Conservation (phyloP, 176 grass and related monocot species). For the Musa schizocarpa region DNA sequence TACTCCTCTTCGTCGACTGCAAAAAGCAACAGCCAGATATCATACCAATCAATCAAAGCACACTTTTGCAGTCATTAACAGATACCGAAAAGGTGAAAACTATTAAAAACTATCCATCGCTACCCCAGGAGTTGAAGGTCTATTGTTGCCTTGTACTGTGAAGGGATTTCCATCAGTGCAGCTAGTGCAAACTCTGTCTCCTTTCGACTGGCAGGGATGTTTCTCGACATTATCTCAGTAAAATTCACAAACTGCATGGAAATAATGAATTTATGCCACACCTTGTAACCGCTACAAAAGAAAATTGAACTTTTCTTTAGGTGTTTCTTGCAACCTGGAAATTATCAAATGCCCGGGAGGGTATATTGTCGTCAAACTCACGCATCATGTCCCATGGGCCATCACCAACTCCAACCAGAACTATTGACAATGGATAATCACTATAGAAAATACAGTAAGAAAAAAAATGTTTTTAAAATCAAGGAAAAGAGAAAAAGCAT, state of each 20-base stretch:
- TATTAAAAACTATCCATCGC: neutral
- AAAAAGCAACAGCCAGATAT: neutral
- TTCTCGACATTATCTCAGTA: constrained; percentile 92
- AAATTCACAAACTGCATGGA: constrained; percentile 96
- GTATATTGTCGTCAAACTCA: constrained; percentile 97
- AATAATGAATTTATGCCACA: neutral
- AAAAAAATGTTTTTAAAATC: neutral
- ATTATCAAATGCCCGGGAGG: constrained; percentile 87
- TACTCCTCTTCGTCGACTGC: constrained; percentile 1
- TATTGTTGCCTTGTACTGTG: constrained; percentile 90
- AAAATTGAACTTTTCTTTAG: neutral
- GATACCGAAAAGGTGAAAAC: neutral
- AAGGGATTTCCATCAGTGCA: constrained; percentile 94
- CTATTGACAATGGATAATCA: constrained; percentile 80
- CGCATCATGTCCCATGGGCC: constrained; percentile 99
- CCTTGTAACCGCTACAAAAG: no score
- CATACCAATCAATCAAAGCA: constrained; percentile 7
- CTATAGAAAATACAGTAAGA: constrained; percentile 25
- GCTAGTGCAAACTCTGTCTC: constrained; percentile 86
- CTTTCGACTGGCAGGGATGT: constrained; percentile 66
- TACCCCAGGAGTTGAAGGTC: constrained; percentile 96
- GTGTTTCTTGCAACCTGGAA: constrained; percentile 53
- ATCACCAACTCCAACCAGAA: constrained; percentile 94
- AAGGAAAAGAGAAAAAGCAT: neutral
- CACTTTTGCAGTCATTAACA: neutral